Evolutionary conservation across 1,139 yeast species (phyloP).

Genomic region (Ogataea hybrid): DNA sequence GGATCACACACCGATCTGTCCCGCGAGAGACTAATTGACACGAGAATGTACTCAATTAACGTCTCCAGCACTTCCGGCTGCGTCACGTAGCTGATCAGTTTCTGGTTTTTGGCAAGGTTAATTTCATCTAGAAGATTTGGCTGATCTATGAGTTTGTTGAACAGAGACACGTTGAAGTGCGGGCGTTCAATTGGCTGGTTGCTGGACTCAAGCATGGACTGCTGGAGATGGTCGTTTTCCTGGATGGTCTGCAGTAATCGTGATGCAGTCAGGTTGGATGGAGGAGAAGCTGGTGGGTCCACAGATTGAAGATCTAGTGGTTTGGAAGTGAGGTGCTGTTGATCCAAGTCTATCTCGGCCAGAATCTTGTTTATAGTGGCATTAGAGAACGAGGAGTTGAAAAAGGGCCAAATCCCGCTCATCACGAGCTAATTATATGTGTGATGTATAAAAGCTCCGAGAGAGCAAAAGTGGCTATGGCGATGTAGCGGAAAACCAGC

Average conservation of each 20-base stretch:
- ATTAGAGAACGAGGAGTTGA: slow-evolving; percentile 34
- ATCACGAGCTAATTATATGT: slow-evolving; percentile 14
- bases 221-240: slow-evolving; percentile 26
- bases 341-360: slow-evolving; percentile 33
- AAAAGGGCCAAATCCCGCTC: slow-evolving; percentile 37
- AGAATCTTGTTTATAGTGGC: slow-evolving; percentile 34
- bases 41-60: slow-evolving; percentile 65
- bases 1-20: slow-evolving; percentile 10
- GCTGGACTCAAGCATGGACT: slow-evolving; percentile 11
- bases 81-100: slow-evolving; percentile 73
- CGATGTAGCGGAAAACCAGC: not conserved
- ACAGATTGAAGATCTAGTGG: slow-evolving; percentile 21
- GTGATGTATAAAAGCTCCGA: not conserved
- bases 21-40: slow-evolving; percentile 20
- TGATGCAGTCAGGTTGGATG: slow-evolving; percentile 30
- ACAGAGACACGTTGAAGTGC: slow-evolving; percentile 33
- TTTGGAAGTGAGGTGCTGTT: slow-evolving; percentile 19
- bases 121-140: slow-evolving; percentile 84
- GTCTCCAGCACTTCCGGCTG: slow-evolving; percentile 64
- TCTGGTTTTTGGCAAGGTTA: slow-evolving; percentile 69
- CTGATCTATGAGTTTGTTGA: slow-evolving; percentile 76
- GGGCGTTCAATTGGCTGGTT: not conserved
- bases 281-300: slow-evolving; percentile 17
- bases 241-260: slow-evolving; percentile 33
- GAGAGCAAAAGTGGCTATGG: not conserved